phyloP scores from a whole-genome alignment of 2,329 filamentous ascomycete species.

The Lojkania enalia region DNA sequence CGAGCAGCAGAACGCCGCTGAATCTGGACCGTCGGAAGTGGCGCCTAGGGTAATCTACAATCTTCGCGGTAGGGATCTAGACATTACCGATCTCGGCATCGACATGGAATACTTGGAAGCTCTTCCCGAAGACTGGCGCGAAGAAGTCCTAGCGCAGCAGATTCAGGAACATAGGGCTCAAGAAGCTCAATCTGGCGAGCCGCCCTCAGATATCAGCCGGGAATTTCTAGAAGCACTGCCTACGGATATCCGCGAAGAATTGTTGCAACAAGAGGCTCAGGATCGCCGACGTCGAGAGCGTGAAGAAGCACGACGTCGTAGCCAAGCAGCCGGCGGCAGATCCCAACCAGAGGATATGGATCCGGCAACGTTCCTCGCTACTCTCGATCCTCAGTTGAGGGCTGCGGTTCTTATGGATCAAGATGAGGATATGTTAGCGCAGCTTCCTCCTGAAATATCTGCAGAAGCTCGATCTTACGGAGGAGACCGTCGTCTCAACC shows the following conservation, averaged over 20 bases:
- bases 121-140: conserved; percentile 94
- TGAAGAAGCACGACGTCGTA: conserved; percentile 74
- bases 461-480: conserved; percentile 79
- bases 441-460: conserved; percentile 81
- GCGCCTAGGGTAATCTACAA: conserved; percentile 72
- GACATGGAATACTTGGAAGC: conserved; percentile 93
- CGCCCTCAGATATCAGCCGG: conserved; percentile 78
- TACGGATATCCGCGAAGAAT: conserved; percentile 84
- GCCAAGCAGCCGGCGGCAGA: conserved; percentile 45
- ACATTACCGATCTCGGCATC: conserved; percentile 93
- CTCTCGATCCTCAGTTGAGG: conserved; percentile 80
- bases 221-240: conserved; percentile 94
- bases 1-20: conserved; percentile 22
- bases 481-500: conserved; percentile 57
- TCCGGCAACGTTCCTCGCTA: conserved; percentile 86
- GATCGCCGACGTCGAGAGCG: conserved; percentile 87
- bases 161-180: conserved; percentile 50
- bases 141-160: conserved; percentile 93
- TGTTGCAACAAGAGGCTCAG: conserved; percentile 85
- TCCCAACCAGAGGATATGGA: conserved; percentile 81
- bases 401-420: conserved; percentile 90
- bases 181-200: conserved; percentile 14
- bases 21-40: conserved; percentile 41
- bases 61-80: conserved; percentile 83
- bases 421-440: conserved; percentile 82